phyloP scores from a whole-genome alignment of 2,329 filamentous ascomycete species.

The Claviceps fusiformis region DNA sequence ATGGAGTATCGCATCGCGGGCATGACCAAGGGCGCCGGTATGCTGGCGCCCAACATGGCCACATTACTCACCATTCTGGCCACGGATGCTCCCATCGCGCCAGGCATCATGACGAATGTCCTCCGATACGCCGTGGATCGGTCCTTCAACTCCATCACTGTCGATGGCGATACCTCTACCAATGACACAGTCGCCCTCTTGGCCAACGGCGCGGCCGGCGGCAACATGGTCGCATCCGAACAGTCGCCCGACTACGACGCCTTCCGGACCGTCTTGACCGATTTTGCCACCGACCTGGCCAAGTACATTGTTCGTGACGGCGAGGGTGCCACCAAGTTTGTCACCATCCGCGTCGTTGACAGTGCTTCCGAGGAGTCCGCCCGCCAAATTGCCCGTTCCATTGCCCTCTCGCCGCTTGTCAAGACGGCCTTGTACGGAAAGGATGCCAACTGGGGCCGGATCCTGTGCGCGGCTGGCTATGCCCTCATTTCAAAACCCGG shows the following conservation, averaged over 20 bases:
- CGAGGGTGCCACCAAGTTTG: constrained; percentile 96
- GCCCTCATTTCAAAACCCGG: constrained; percentile 47
- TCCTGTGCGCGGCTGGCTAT: constrained; percentile 89
- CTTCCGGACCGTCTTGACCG: constrained; percentile 57
- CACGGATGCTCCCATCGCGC: constrained; percentile 73
- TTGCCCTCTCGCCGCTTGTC: constrained; percentile 82
- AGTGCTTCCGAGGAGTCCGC: constrained; percentile 57
- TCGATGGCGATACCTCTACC: constrained; percentile 93
- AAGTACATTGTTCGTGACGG: constrained; percentile 92
- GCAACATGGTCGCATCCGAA: constrained; percentile 43
- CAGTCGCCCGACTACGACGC: constrained; percentile 50
- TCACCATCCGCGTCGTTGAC: constrained; percentile 75
- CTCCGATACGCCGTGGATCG: constrained; percentile 63
- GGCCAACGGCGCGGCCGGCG: constrained; percentile 88
- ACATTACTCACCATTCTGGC: constrained; percentile 84
- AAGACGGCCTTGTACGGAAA: constrained; percentile 96
- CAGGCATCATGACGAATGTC: constrained; percentile 51
- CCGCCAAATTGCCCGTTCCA: constrained; percentile 69
- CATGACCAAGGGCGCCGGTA: constrained; percentile 95
- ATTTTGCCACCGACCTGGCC: constrained; percentile 71
- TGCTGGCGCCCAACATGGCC: constrained; percentile 99
- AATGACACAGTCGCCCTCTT: constrained; percentile 92
- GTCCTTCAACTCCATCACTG: constrained; percentile 93
- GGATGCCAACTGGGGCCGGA: constrained; percentile 97
- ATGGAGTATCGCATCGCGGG: constrained; percentile 75